These are phyloP conservation scores for Dactylellina sp. DNA, from an alignment of 2,329 filamentous ascomycete genomes.

Conservation along the genomic window DNA sequence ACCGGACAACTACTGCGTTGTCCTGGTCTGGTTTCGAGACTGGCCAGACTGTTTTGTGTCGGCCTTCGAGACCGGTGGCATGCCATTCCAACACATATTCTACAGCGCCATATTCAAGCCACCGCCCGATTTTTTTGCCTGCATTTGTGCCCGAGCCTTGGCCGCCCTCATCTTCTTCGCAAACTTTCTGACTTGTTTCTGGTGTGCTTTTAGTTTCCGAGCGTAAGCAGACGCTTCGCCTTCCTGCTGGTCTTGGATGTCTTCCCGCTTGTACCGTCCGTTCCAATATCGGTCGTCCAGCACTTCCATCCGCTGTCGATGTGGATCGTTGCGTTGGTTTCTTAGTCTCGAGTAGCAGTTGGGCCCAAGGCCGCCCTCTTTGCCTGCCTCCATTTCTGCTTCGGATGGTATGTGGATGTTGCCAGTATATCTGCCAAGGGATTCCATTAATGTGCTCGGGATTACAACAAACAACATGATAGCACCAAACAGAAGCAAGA, in stretches of 20 bases:
- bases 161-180: too few relatives aligned
- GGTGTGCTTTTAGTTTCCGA: not conserved
- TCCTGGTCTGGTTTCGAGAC: too few relatives aligned
- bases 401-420: not conserved
- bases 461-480: conserved; percentile 5
- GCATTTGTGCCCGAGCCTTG: too few relatives aligned
- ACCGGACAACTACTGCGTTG: too few relatives aligned
- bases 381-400: not conserved
- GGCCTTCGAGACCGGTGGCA: too few relatives aligned
- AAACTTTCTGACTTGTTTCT: not conserved
- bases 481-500: not conserved
- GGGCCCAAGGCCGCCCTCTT: not conserved
- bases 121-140: too few relatives aligned
- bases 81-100: too few relatives aligned
- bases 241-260: not conserved
- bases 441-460: not conserved
- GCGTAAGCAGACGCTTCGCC: not conserved
- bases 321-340: not conserved
- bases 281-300: not conserved
- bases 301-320: not conserved
- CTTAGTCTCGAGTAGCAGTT: too few relatives aligned
- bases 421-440: conserved; percentile 6
- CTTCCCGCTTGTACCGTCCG: not conserved
- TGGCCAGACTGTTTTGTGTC: too few relatives aligned
- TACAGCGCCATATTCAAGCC: too few relatives aligned